Conservation (phyloP, 2,329 filamentous ascomycete genomes). For the Trichophyton verrucosum region DNA sequence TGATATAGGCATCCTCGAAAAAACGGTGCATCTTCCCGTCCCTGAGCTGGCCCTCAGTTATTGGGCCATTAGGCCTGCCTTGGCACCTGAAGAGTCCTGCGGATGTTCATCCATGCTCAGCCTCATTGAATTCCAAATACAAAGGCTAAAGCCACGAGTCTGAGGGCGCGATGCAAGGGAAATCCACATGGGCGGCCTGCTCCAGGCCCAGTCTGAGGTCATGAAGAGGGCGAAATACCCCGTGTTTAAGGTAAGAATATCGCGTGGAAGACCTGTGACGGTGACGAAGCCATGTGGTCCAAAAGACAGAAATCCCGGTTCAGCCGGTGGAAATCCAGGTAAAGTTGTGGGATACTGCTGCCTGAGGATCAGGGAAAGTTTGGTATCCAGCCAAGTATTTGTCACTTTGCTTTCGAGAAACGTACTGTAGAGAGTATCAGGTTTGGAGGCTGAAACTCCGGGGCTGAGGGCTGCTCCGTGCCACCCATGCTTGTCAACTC, state of each 20-base stretch:
- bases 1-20: neutral
- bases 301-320: neutral
- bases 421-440: neutral
- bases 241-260: neutral
- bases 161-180: neutral
- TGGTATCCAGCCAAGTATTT: neutral
- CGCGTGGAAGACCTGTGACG: neutral
- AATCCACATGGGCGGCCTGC: neutral
- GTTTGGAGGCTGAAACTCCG: neutral
- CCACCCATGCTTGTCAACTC: neutral
- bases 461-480: neutral
- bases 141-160: neutral
- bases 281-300: neutral
- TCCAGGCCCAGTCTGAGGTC: neutral
- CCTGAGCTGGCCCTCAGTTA: neutral
- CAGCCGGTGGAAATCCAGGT: neutral
- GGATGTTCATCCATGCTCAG: neutral
- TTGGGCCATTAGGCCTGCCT: neutral
- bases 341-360: neutral
- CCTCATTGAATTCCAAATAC: conserved; percentile 4
- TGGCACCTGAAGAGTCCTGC: neutral
- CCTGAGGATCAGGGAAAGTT: neutral
- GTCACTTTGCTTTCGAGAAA: neutral
- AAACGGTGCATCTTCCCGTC: neutral
- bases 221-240: neutral